phyloP scores from a whole-genome alignment of 768 basidiomycete genomes.

The Agrocybe chaxingu region DNA sequence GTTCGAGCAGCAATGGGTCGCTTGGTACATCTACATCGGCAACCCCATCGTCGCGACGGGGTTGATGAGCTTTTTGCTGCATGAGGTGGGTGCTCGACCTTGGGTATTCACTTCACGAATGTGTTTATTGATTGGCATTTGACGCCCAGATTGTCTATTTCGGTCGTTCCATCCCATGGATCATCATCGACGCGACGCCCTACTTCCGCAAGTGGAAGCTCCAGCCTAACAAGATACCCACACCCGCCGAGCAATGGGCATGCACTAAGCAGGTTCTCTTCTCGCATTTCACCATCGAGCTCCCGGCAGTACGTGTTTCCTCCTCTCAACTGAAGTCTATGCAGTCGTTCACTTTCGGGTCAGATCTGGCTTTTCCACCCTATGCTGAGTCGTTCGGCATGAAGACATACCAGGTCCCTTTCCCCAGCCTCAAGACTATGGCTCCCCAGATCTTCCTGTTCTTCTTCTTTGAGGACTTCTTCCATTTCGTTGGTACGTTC shows the following conservation, averaged over 20 bases:
- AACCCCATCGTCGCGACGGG: constrained; percentile 94
- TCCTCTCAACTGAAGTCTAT: background rate
- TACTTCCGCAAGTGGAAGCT: constrained; percentile 95
- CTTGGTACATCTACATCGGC: constrained; percentile 83
- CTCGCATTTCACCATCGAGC: constrained; percentile 94
- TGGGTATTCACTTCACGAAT: background rate
- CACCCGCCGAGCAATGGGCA: constrained; percentile 84
- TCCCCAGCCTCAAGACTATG: constrained; percentile 72
- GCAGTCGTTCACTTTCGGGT: background rate
- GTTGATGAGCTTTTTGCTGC: constrained; percentile 86
- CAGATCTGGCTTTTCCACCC: constrained; percentile 94
- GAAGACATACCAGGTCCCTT: constrained; percentile 90
- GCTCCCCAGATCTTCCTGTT: constrained; percentile 78
- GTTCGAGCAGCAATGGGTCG: constrained; percentile 79
- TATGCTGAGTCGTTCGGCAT: constrained; percentile 82
- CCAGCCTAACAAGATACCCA: constrained; percentile 82
- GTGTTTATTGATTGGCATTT: background rate
- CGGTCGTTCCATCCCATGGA: constrained; percentile 92
- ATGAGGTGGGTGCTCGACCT: constrained; percentile 66
- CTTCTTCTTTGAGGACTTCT: constrained; percentile 95
- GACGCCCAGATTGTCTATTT: constrained; percentile 84
- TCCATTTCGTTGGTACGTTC: constrained; percentile 79
- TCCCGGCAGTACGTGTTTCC: constrained; percentile 70
- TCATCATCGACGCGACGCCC: constrained; percentile 90
- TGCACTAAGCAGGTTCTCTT: constrained; percentile 93